Conservation (phyloP, 129 eudicot species). For the Escallonia rubra region DNA sequence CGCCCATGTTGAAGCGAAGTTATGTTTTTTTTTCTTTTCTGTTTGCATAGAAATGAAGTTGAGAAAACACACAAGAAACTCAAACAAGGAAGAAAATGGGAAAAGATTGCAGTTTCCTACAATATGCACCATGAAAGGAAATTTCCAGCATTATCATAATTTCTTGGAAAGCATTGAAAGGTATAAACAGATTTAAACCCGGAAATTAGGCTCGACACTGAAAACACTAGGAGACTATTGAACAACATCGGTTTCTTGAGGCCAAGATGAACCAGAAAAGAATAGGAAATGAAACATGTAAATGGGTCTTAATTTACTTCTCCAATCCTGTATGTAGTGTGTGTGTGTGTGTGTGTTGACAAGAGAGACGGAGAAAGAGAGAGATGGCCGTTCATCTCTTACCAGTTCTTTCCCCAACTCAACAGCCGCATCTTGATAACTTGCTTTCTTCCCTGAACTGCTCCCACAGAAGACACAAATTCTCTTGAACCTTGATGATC, state of each 20-base stretch:
- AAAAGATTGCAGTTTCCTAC: neutral
- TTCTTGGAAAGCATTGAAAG: too few species aligned
- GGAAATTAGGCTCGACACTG: too few species aligned
- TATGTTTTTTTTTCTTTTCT: neutral
- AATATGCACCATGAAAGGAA: neutral
- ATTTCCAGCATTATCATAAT: too few species aligned
- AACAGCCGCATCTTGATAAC: slow-evolving; percentile 18
- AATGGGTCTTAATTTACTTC: too few species aligned
- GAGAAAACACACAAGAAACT: neutral
- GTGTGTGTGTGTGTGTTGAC: too few species aligned
- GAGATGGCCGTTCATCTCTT: neutral
- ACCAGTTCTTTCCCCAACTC: slow-evolving; percentile 24
- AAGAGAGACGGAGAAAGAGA: too few species aligned
- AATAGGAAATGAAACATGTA: too few species aligned
- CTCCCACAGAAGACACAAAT: slow-evolving; percentile 28
- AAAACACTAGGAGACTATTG: too few species aligned
- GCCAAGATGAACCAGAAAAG: too few species aligned
- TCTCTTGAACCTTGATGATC: slow-evolving; percentile 21
- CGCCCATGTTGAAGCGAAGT: neutral
- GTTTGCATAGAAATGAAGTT: neutral
- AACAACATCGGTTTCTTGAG: too few species aligned
- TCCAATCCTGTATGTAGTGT: too few species aligned
- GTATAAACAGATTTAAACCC: too few species aligned
- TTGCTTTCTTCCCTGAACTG: slow-evolving; percentile 20
- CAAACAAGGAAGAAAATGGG: neutral